phyloP scores from a whole-genome alignment of 2,329 filamentous ascomycete species.

The Ophiostoma tasmaniense region DNA sequence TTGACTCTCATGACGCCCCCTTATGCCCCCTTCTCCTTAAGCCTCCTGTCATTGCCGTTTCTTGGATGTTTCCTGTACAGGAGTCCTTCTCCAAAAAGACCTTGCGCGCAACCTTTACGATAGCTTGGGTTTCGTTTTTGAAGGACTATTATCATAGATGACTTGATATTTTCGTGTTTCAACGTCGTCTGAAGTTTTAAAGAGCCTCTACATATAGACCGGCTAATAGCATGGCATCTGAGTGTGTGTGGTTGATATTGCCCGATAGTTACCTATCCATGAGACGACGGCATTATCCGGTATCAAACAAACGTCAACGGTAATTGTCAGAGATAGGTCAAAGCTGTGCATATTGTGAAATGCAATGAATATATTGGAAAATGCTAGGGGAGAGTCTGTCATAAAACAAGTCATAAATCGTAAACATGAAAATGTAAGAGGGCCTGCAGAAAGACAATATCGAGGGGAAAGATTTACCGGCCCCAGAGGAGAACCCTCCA shows the following conservation, averaged over 20 bases:
- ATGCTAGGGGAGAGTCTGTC: neutral
- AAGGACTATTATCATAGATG: no score
- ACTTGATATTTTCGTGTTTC: neutral
- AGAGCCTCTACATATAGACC: neutral
- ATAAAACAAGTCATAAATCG: neutral
- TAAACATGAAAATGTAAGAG: neutral
- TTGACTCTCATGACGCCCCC: neutral
- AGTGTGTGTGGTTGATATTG: neutral
- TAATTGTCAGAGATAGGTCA: neutral
- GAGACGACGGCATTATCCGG: neutral
- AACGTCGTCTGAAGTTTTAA: neutral
- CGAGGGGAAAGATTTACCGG: neutral
- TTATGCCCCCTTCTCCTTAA: neutral
- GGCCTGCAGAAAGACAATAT: no score
- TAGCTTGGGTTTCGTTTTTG: no score
- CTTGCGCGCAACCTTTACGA: neutral
- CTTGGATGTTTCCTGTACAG: neutral
- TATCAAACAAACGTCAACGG: neutral
- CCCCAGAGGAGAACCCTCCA: conserved; percentile 47
- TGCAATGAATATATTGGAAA: no score
- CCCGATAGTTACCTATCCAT: neutral
- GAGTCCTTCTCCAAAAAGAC: neutral
- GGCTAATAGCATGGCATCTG: neutral
- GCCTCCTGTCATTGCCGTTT: neutral
- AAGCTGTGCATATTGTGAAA: neutral